Evolutionary conservation across 768 basidiomycete genomes (phyloP).

Genomic region (Tephrocybe sp.): DNA sequence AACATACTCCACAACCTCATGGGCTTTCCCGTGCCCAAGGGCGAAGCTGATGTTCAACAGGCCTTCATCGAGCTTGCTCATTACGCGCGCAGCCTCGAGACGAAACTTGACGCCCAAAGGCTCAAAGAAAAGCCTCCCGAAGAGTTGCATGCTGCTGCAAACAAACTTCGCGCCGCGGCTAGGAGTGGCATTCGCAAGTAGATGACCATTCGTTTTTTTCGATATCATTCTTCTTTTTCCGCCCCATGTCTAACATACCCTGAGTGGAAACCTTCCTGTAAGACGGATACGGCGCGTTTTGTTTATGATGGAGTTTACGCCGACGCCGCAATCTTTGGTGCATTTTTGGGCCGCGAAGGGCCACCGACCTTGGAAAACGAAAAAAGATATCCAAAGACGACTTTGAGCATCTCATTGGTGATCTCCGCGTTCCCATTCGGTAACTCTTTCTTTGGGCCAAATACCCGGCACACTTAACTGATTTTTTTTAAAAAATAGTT

Average conservation of each 20-base stretch:
- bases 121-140: slow-evolving; percentile 32
- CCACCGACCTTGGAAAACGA: slow-evolving; percentile 49
- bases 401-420: slow-evolving; percentile 32
- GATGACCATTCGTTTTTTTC: slow-evolving; percentile 33
- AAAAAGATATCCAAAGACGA: slow-evolving; percentile 38
- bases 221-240: neutral
- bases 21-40: slow-evolving; percentile 33
- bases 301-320: slow-evolving; percentile 50
- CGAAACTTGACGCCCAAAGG: slow-evolving; percentile 20
- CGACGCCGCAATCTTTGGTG: slow-evolving; percentile 46
- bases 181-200: slow-evolving; percentile 51
- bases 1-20: slow-evolving; percentile 33
- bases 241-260: neutral
- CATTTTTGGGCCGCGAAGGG: slow-evolving; percentile 36
- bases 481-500: slow-evolving; percentile 31
- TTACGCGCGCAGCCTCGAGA: slow-evolving; percentile 26
- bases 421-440: slow-evolving; percentile 33
- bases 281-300: slow-evolving; percentile 43
- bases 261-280: slow-evolving; percentile 52
- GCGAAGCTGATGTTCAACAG: slow-evolving; percentile 20
- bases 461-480: neutral
- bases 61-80: slow-evolving; percentile 25
- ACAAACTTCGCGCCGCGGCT: slow-evolving; percentile 41
- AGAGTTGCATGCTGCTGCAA: slow-evolving; percentile 38
- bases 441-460: slow-evolving; percentile 15